Percentiles rank a stretch among this genome's conserved stretches.
Conservation (phyloP, 805 yeast genomes). For the Ogataea nitratoaversa region DNA sequence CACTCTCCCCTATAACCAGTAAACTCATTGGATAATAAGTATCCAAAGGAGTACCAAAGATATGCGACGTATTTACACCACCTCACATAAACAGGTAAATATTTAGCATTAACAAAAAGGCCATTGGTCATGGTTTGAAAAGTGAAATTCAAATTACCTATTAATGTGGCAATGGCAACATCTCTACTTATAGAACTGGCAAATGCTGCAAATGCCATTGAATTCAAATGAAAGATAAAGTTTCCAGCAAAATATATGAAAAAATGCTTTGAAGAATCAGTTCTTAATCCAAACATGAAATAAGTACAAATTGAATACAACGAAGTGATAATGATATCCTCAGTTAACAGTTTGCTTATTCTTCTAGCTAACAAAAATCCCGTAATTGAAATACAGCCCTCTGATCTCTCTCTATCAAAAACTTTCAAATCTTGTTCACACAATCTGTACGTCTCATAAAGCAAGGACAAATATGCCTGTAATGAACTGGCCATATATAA, state of each 20-base stretch:
- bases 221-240: constrained; percentile 51
- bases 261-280: constrained; percentile 42
- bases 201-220: constrained; percentile 50
- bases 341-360: constrained; percentile 59
- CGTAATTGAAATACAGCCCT: constrained; percentile 57
- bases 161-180: constrained; percentile 55
- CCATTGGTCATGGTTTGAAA: constrained; percentile 79
- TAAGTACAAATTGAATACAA: constrained; percentile 59
- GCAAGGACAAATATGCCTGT: constrained; percentile 50
- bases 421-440: constrained; percentile 51
- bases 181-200: constrained; percentile 56
- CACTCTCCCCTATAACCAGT: constrained; percentile 59
- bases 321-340: constrained; percentile 62
- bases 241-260: constrained; percentile 59
- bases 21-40: constrained; percentile 60
- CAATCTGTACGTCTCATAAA: constrained; percentile 57
- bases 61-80: constrained; percentile 79
- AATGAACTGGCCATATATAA: constrained; percentile 50
- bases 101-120: constrained; percentile 65
- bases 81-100: constrained; percentile 79
- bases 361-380: constrained; percentile 69
- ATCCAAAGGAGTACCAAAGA: constrained; percentile 78
- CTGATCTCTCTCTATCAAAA: constrained; percentile 66
- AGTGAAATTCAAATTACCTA: constrained; percentile 63
- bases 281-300: constrained; percentile 72